These are phyloP conservation scores for Oryza meridionalis DNA, from an alignment of 176 grass and related monocot genomes.

Conservation along the genomic window DNA sequence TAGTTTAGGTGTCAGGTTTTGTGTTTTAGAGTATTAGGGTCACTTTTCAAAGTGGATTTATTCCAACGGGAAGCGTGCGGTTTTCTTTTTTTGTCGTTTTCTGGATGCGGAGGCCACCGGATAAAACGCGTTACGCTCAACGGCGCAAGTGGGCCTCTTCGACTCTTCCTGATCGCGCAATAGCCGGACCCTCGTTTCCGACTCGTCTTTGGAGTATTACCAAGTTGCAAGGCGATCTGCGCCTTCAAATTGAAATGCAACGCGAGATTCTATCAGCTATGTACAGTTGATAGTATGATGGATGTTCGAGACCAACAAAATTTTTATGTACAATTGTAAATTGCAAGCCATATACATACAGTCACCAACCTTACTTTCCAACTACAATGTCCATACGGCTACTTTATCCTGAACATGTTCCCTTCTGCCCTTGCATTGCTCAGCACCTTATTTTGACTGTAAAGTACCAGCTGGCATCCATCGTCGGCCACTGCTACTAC, in stretches of 20 bases:
- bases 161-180: no score
- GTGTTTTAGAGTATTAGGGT: no score
- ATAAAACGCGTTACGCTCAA: no score
- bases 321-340: not conserved
- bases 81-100: no score
- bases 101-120: no score
- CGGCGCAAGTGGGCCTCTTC: no score
- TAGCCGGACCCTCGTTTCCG: no score
- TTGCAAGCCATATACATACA: not conserved
- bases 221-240: no score
- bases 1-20: no score
- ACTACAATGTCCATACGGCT: not conserved
- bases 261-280: not conserved
- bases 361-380: not conserved
- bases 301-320: not conserved
- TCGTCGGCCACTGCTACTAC: conserved; percentile 60
- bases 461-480: conserved; percentile 49
- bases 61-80: no score
- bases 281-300: not conserved
- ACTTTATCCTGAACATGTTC: not conserved
- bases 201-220: no score
- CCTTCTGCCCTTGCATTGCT: not conserved
- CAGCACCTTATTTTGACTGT: conserved; percentile 37
- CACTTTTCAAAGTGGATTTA: no score
- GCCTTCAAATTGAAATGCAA: not conserved